These are phyloP conservation scores for Lichtheimia corymbifera DNA, from an alignment of 371 early-diverging fungal genomes.

Conservation along the genomic window DNA sequence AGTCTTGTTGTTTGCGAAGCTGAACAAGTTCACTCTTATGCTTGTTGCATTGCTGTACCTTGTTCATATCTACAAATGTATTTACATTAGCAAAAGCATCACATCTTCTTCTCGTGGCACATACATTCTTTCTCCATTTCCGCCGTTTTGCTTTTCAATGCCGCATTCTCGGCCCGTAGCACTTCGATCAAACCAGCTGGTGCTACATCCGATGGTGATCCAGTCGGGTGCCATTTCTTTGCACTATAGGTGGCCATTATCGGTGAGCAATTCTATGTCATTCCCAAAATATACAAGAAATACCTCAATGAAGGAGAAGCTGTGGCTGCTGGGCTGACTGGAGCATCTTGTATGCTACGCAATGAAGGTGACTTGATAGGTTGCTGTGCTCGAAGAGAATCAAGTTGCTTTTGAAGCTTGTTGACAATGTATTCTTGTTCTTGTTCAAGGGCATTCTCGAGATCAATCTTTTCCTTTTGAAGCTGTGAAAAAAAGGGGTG, in stretches of 20 bases:
- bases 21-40: conserved; percentile 72
- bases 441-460: conserved; percentile 82
- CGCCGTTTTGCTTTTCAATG: conserved; percentile 57
- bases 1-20: conserved; percentile 63
- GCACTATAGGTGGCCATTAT: conserved; percentile 18
- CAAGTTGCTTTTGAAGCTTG: conserved; percentile 64
- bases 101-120: not conserved
- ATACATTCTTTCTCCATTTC: conserved; percentile 79
- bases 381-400: conserved; percentile 52
- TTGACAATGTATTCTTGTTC: conserved; percentile 87
- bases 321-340: conserved; percentile 35
- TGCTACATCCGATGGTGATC: conserved; percentile 37
- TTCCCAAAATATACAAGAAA: not conserved
- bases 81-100: not conserved
- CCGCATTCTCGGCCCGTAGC: conserved; percentile 67
- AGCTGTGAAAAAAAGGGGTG: conserved; percentile 29
- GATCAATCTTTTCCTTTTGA: conserved; percentile 80
- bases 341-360: conserved; percentile 23
- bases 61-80: conserved; percentile 50
- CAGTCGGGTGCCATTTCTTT: conserved; percentile 60
- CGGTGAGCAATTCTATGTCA: too few relatives aligned
- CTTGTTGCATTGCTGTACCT: conserved; percentile 69
- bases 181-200: conserved; percentile 64
- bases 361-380: conserved; percentile 42
- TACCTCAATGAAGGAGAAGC: conserved; percentile 36